Evolutionary conservation across 2,329 filamentous ascomycete species (phyloP), one percentile per base, ranked within the genome.

Genomic region (Calonectria fujianensis): DNA sequence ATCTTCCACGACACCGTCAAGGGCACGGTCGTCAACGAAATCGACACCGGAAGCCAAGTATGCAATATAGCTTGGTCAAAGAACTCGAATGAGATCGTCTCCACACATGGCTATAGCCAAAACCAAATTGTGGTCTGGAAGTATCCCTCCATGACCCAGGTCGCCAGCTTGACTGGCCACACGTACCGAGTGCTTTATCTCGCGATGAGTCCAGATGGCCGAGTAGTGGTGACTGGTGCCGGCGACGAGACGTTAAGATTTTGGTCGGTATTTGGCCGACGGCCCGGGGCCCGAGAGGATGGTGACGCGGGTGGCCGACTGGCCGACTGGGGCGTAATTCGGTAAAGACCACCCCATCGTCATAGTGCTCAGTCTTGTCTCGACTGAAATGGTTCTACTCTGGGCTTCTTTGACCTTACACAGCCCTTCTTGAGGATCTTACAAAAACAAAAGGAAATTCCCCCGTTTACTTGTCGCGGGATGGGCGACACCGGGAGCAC

Each of bases 51-150:
- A 65, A 98, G 95, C 81, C 97, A 99, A 85, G 97, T 99, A n/a
- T 99, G 97, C 87, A 99, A 99, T 82, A 89, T 99, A 54, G 95
- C 96, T 5, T 99, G 97, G 96, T 97, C 94, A 24, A 98, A 97
- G 83, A 98, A 98, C 85, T 98, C 95, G 10, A 98, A 98, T 83
- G 97, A 99, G 85, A 96, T 99, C 73, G 96, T 99, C 70, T 96
- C 94, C 66, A 99, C 97, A 1, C 97, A 99, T 83, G 97, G 97
- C 9, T 99, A 98, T 87, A 96, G 94, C 79, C 97, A 99, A 83
- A 98, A 99, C 84, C 97, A 98, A 85, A 98, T 99, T 80, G 96
- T 98, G 48, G 95, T 99, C 70, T 99, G 97, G 97, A 99, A 99
- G 83, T 99, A 99, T 83, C 97, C 97, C 1, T 96, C 94, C 79